These are phyloP conservation scores for Suhomyces chickasaworum DNA, from an alignment of 1,139 yeast genomes.

Conservation along the genomic window DNA sequence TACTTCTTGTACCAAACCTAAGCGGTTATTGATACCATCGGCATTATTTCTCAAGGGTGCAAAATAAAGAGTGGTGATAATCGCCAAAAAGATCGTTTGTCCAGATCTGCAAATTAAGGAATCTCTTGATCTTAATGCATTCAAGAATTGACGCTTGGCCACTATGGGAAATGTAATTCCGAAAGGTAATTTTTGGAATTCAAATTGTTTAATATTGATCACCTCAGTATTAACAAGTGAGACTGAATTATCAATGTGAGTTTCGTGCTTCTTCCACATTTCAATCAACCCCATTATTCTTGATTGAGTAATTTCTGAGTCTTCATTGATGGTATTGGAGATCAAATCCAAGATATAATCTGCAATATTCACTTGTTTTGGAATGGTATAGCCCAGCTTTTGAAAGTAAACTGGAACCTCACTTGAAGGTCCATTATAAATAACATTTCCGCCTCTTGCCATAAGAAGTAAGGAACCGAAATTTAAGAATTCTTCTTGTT, in stretches of 20 bases:
- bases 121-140: conserved; percentile 23
- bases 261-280: conserved; percentile 15
- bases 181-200: conserved; percentile 25
- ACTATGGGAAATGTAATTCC: conserved; percentile 19
- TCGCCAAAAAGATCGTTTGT: conserved; percentile 23
- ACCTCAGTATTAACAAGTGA: background rate
- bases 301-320: conserved; percentile 12
- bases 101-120: conserved; percentile 24
- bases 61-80: conserved; percentile 26
- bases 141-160: conserved; percentile 20
- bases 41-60: conserved; percentile 23
- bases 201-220: conserved; percentile 14
- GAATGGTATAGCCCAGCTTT: conserved; percentile 17
- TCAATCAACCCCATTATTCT: conserved; percentile 19
- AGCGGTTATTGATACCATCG: conserved; percentile 25
- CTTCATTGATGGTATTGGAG: conserved; percentile 17
- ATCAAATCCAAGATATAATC: conserved; percentile 24
- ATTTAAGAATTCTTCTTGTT: conserved; percentile 22
- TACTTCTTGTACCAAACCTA: conserved; percentile 27
- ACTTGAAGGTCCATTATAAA: conserved; percentile 22
- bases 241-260: background rate
- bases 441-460: conserved; percentile 27
- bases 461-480: conserved; percentile 25
- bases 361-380: conserved; percentile 19
- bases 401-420: conserved; percentile 17